phyloP scores from a whole-genome alignment of 495 filamentous ascomycete species.

The Lophiotrema nucula region DNA sequence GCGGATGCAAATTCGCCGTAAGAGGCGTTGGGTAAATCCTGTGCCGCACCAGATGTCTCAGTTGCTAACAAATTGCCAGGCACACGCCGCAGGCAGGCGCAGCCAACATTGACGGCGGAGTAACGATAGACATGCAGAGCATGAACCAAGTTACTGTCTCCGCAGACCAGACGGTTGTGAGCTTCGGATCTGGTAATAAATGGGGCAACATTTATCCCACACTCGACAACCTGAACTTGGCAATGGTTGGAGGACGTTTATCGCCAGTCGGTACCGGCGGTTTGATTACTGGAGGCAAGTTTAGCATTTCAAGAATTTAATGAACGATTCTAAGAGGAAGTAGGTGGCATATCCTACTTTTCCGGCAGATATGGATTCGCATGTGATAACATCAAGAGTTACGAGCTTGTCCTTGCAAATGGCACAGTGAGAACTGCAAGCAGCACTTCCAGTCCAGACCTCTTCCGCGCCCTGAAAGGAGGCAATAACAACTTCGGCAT shows the following conservation, averaged over 20 bases:
- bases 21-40: constrained; percentile 28
- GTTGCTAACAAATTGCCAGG: constrained; percentile 6
- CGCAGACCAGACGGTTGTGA: constrained; percentile 12
- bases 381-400: constrained; percentile 35
- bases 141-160: constrained; percentile 31
- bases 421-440: constrained; percentile 32
- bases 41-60: background rate
- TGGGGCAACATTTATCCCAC: constrained; percentile 32
- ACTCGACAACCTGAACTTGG: constrained; percentile 27
- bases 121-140: constrained; percentile 34
- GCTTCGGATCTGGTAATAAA: constrained; percentile 28
- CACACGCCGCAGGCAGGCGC: constrained; percentile 32
- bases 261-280: constrained; percentile 32
- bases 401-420: constrained; percentile 36
- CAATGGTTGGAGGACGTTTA: constrained; percentile 32
- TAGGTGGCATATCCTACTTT: constrained; percentile 38
- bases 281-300: constrained; percentile 32
- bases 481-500: constrained; percentile 37
- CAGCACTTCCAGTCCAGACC: constrained; percentile 16
- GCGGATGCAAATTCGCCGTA: constrained; percentile 31
- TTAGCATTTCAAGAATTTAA: background rate
- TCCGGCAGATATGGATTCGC: constrained; percentile 32
- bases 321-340: background rate
- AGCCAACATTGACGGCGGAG: constrained; percentile 34
- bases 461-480: constrained; percentile 37